These are phyloP conservation scores for Stramenopiles sp. DNA, from an alignment of 352 stramenopile genomes.

Conservation along the genomic window DNA sequence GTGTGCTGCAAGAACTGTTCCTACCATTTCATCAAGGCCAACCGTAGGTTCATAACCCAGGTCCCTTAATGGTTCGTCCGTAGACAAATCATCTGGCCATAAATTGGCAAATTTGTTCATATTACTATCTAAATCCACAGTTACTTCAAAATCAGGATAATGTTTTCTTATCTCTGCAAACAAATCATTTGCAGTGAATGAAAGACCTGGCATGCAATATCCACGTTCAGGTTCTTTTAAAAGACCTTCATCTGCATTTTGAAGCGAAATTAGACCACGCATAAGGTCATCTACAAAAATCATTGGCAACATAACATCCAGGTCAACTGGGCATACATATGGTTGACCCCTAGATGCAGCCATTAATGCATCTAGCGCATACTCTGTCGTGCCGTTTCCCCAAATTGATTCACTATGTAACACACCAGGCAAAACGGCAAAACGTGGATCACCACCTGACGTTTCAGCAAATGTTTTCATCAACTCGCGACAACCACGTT, in stretches of 20 bases:
- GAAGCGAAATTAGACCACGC: slow-evolving; percentile 10
- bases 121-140: slow-evolving; percentile 14
- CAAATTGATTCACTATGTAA: slow-evolving; percentile 12
- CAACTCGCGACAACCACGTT: slow-evolving; percentile 11
- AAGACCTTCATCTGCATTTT: slow-evolving; percentile 7
- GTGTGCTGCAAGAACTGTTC: slow-evolving; percentile 10
- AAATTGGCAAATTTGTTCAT: slow-evolving; percentile 13
- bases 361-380: slow-evolving; percentile 14
- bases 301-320: slow-evolving; percentile 16
- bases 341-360: slow-evolving; percentile 12
- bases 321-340: slow-evolving; percentile 11
- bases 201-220: slow-evolving; percentile 13
- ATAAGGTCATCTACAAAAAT: slow-evolving; percentile 16
- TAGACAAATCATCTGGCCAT: slow-evolving; percentile 15
- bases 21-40: slow-evolving; percentile 13
- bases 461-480: not conserved
- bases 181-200: slow-evolving; percentile 15
- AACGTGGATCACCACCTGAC: slow-evolving; percentile 11
- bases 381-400: slow-evolving; percentile 17
- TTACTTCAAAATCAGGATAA: slow-evolving; percentile 13
- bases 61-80: slow-evolving; percentile 9
- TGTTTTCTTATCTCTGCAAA: slow-evolving; percentile 16
- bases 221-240: slow-evolving; percentile 14
- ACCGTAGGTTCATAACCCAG: slow-evolving; percentile 15
- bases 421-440: slow-evolving; percentile 15